phyloP scores from a whole-genome alignment of 1,284 basidiomycete species.

The Moesziomyces aphidis region DNA sequence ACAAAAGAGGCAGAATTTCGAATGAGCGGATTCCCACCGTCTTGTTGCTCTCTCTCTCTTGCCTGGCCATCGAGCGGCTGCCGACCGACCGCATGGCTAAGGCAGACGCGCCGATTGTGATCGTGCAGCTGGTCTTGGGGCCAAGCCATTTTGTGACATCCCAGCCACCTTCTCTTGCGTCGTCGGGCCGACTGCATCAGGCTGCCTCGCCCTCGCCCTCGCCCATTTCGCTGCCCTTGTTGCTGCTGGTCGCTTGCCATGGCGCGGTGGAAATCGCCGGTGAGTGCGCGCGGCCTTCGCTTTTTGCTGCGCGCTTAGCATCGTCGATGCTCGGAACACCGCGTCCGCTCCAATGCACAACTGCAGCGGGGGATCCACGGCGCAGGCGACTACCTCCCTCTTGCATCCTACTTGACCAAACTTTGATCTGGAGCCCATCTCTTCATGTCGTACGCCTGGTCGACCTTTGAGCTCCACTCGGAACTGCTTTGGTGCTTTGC shows the following conservation, averaged over 20 bases:
- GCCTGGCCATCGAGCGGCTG: too few species aligned
- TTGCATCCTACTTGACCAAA: too few species aligned
- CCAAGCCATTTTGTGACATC: not conserved
- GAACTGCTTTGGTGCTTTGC: too few species aligned
- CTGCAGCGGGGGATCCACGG: slow-evolving; percentile 4
- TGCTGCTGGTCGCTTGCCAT: not conserved
- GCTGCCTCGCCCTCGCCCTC: too few species aligned
- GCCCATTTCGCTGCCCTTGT: too few species aligned
- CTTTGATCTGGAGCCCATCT: too few species aligned
- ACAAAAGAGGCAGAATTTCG: not conserved
- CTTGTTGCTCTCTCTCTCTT: too few species aligned
- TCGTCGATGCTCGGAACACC: slow-evolving; percentile 1
- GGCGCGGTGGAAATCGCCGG: not conserved
- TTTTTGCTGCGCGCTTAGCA: not conserved
- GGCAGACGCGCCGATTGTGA: not conserved
- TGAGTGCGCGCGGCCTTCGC: too few species aligned
- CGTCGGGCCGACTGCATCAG: too few species aligned
- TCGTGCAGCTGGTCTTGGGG: not conserved
- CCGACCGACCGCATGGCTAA: not conserved
- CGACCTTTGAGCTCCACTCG: too few species aligned
- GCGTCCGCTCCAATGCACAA: not conserved
- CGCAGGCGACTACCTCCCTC: not conserved
- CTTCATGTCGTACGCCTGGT: too few species aligned
- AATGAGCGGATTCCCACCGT: too few species aligned
- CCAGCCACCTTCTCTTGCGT: not conserved